These are phyloP conservation scores for Nakazawaea wyomingensis DNA, from an alignment of 805 yeast species.

Conservation along the genomic window DNA sequence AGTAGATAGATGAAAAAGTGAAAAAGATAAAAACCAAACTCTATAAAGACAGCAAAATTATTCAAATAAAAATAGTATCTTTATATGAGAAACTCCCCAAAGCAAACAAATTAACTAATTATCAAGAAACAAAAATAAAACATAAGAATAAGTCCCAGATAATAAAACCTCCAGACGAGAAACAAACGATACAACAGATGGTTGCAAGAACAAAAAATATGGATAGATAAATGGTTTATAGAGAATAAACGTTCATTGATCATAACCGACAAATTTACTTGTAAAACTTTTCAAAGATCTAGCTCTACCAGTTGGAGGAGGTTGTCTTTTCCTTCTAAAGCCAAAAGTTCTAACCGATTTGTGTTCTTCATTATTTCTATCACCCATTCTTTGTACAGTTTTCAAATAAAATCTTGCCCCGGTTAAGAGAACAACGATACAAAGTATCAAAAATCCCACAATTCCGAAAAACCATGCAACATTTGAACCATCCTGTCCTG, in stretches of 20 bases:
- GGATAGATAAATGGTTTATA: too few relatives aligned
- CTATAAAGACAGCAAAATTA: not conserved
- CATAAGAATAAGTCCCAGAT: too few relatives aligned
- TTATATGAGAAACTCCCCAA: not conserved
- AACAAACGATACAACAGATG: too few relatives aligned
- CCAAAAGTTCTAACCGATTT: constrained; percentile 8
- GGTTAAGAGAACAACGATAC: constrained; percentile 34
- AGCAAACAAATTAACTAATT: not conserved
- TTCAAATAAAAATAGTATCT: too few relatives aligned
- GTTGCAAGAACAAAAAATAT: too few relatives aligned
- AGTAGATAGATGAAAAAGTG: too few relatives aligned
- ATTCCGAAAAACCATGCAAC: constrained; percentile 69
- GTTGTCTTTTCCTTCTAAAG: constrained; percentile 9
- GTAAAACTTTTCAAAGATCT: constrained; percentile 12
- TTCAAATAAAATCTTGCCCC: constrained; percentile 25
- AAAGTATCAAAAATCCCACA: constrained; percentile 42
- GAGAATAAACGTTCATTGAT: not conserved
- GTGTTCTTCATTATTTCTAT: constrained; percentile 2
- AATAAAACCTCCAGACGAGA: too few relatives aligned
- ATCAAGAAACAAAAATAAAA: too few relatives aligned
- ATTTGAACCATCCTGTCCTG: constrained; percentile 50
- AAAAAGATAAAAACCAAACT: not conserved
- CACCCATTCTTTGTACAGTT: constrained; percentile 6
- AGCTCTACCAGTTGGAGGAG: not conserved
- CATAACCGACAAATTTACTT: constrained; percentile 10